These are phyloP conservation scores for Tarenaya hassleriana DNA, from an alignment of 345 rosid species.

Conservation along the genomic window DNA sequence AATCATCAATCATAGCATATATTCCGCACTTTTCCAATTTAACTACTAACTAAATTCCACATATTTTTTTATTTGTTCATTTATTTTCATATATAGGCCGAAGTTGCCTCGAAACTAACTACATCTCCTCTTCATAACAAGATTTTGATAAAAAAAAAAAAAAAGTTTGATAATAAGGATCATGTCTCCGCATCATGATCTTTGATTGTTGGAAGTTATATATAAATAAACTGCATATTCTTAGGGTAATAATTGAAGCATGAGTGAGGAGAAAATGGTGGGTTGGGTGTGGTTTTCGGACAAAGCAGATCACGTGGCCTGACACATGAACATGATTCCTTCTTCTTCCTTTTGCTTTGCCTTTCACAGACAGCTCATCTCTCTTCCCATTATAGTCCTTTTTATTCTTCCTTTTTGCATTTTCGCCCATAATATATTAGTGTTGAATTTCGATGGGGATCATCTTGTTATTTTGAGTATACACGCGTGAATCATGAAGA, in stretches of 20 bases:
- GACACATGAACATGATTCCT: conserved; percentile 35
- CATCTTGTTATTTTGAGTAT: conserved; percentile 17
- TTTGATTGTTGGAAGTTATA: too few species aligned
- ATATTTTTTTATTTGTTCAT: background rate
- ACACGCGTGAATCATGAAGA: too few species aligned
- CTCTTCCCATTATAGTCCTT: conserved; percentile 26
- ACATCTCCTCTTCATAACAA: too few species aligned
- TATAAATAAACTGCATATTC: too few species aligned
- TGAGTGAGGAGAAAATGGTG: too few species aligned
- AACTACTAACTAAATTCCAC: background rate
- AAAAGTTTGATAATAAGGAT: too few species aligned
- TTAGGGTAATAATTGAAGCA: too few species aligned
- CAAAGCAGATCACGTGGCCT: conserved; percentile 35
- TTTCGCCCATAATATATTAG: conserved; percentile 13
- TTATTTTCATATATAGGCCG: too few species aligned
- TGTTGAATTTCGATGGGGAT: conserved; percentile 12
- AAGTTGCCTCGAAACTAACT: too few species aligned
- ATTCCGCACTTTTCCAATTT: conserved; percentile 6
- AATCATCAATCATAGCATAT: conserved; percentile 3
- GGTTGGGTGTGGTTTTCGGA: conserved; percentile 26
- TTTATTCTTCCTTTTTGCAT: conserved; percentile 15
- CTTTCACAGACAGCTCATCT: conserved; percentile 32
- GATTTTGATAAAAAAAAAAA: too few species aligned
- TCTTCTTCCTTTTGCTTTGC: conserved; percentile 26
- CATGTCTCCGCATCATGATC: too few species aligned